A percentile compares a stretch with the other conserved stretches of the same genome.
These are phyloP conservation scores for Canna indica DNA, from an alignment of 176 grass and related monocot species.

Conservation along the genomic window DNA sequence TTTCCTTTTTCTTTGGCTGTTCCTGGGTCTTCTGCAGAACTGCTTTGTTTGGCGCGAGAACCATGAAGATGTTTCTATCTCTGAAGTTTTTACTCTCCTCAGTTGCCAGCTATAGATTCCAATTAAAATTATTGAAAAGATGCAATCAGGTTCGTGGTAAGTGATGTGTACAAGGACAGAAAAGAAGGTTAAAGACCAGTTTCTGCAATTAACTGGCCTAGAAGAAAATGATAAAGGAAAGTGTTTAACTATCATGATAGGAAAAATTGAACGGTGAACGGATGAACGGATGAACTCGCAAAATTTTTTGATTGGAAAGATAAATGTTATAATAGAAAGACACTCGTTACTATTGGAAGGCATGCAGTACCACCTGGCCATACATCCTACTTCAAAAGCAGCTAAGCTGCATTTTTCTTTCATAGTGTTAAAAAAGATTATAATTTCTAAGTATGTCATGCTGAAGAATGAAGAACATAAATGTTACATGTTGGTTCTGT, in stretches of 20 bases:
- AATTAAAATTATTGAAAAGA: constrained; percentile 3
- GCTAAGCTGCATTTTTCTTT: too few relatives aligned
- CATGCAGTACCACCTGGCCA: too few relatives aligned
- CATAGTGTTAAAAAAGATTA: too few relatives aligned
- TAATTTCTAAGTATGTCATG: too few relatives aligned
- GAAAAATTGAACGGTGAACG: neutral
- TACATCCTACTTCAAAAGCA: too few relatives aligned
- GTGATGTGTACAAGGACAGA: neutral
- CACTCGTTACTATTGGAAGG: too few relatives aligned
- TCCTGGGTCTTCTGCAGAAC: constrained; percentile 74
- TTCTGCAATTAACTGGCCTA: too few relatives aligned
- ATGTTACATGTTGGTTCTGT: too few relatives aligned
- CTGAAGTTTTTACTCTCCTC: constrained; percentile 73
- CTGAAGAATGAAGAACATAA: too few relatives aligned
- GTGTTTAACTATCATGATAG: too few relatives aligned
- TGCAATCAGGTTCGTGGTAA: neutral
- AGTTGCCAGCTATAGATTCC: constrained; percentile 56
- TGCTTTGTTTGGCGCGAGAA: constrained; percentile 85
- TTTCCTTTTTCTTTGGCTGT: constrained; percentile 48
- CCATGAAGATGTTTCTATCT: constrained; percentile 66
- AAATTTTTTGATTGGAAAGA: neutral
- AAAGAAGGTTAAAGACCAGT: neutral
- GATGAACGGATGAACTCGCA: too few relatives aligned
- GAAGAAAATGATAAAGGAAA: neutral
- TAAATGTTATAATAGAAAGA: neutral